Evolutionary conservation across 208 protist species (phyloP), one percentile per base, ranked within the genome.

Genomic region (Acanthamoeba triangularis): DNA sequence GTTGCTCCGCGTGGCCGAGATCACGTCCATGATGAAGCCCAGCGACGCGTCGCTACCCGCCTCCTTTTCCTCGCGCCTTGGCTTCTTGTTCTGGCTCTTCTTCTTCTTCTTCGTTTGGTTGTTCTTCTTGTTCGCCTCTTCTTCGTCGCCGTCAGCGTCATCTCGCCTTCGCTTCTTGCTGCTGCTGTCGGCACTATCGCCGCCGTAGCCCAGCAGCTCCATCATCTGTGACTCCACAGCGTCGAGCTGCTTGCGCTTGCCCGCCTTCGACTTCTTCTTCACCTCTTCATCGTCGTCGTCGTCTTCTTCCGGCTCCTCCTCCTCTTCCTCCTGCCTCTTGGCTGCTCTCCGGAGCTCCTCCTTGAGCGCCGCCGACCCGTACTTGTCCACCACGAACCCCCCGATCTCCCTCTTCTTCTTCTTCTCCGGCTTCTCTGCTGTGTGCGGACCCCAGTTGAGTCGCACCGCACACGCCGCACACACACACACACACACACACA

Each of bases 11-110:
- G 82, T 90, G 14, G 82, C 82, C 18, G 82, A 35, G 20, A 90
- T 90, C 47, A 67, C 82, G 52, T 90, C 82, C 82, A 90, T 67
- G 20, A 90, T 37, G 30, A 90, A 90, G 52, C 33, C 63, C n/a
- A 90, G 52, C 33, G 41, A 59, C 11, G 69, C 6, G 74, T 49
- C 74, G 37, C 41, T 52, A 25, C 16, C 41, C 28, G 20, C 35
- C 10, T 52, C 74, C 8, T 16, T 23, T 16, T 82, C 18, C 41
- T 25, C 37, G 2, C 37, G 37, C 3, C 37, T 41, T 41, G 37
- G 37, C 37, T 41, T 41, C 37, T 41, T 41, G 37, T 41, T 41
- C 37, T 41, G 37, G 37, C 3, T 41, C 37, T 41, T 41, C 37
- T 41, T n/a, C 41, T 41, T 37, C 74, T 49, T 23, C 37, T 3